Base-by-base conservation (phyloP, 805 yeast genomes). In the Wickerhamiella azymoides region DNA sequence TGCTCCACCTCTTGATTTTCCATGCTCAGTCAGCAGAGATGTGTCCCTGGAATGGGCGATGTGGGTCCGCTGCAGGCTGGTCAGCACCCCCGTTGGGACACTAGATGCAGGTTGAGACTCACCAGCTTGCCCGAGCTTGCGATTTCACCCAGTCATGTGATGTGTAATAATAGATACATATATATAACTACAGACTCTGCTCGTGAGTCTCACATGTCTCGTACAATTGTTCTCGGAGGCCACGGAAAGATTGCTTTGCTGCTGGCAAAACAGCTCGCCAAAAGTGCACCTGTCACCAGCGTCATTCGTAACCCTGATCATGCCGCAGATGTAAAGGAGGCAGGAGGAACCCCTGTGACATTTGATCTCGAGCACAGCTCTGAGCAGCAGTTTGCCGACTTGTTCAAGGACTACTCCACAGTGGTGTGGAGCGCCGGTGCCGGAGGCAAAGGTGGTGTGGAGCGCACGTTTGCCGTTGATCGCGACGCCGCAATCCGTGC, bases 351-450 rank as follows among this genome's bases (percentile, higher is more conserved):
- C 3, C 53, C 62, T 10, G 63, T 72, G 4, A 53, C 61, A 10
- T 58, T 65, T 10, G 65, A 72, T 19, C 61, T 67, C 32, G 57
- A 73, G 40, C 38, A 46, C 14, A 54, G 56, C 19, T 47, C 46
- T 10, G 50, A 46, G n/a, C 67, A 67, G 30, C 63, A 64, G 7
- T 56, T 76, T 27, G 60, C 67, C 0, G 50, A 55, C 2, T 62
- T 60, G 0, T 54, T 77, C 30, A 57, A 61, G 36, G 79, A 76
- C 2, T 67, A 64, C 32, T 75, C 74, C 52, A 76, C 76, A 8
- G 74, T 77, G 4, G 74, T 78, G 0, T 74, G 76, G 63, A 62
- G 72, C 35, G 82, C 80, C 0, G 83, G 83, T 8, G 74, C 80
- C 2, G 78, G 74, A 16, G 82, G 81, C 2, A 42, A 42, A 11